phyloP scores from a whole-genome alignment of 2,329 filamentous ascomycete genomes.

The Penicillium concentricum region DNA sequence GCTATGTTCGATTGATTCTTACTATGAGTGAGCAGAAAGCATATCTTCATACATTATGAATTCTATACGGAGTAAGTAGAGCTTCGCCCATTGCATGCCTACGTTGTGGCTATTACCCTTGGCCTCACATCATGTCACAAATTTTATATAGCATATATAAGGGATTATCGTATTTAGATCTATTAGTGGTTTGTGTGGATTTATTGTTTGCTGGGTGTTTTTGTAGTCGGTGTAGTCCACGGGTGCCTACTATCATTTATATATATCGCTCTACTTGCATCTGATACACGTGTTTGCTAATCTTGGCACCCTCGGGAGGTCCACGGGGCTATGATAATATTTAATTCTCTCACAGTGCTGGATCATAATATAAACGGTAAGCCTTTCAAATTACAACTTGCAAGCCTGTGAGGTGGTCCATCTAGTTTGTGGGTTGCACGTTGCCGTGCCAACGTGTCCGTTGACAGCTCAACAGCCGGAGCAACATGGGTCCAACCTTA shows the following conservation, averaged over 20 bases:
- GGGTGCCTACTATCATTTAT: no score
- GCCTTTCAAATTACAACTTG: neutral
- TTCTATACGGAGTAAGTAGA: neutral
- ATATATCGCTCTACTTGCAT: neutral
- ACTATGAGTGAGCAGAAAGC: neutral
- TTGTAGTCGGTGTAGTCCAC: neutral
- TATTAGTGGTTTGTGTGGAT: neutral
- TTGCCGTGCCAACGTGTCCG: conserved; percentile 6
- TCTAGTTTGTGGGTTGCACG: neutral
- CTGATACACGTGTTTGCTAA: no score
- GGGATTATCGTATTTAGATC: no score
- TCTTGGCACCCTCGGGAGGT: neutral
- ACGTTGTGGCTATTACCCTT: neutral
- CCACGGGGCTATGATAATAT: neutral
- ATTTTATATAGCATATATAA: no score
- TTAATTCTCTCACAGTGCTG: neutral
- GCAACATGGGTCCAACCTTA: neutral
- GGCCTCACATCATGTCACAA: neutral
- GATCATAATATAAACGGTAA: neutral
- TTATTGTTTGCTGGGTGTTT: neutral
- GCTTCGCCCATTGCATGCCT: neutral
- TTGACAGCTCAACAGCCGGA: conserved; percentile 1
- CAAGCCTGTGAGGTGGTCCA: neutral
- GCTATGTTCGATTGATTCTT: neutral
- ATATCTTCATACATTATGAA: neutral